phyloP scores from a whole-genome alignment of 225 moss, liverwort and hornwort species.

The Anthoceros angustus region DNA sequence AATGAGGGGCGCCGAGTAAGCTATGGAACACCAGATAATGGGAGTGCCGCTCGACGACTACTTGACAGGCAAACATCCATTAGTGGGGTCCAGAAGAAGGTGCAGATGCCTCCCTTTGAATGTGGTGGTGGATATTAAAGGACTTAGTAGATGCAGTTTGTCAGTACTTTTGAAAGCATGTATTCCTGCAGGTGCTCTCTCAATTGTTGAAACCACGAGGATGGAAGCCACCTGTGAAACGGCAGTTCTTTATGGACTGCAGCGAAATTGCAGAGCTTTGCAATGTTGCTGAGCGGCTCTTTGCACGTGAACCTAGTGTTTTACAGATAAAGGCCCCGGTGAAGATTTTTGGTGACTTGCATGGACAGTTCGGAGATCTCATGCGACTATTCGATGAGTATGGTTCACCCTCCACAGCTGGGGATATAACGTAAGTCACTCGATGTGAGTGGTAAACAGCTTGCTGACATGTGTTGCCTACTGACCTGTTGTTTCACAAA shows the following conservation, averaged over 20 bases:
- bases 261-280: slow-evolving; percentile 73
- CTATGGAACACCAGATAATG: slow-evolving; percentile 57
- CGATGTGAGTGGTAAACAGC: not conserved
- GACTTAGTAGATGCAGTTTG: not conserved
- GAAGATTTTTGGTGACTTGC: slow-evolving; percentile 77
- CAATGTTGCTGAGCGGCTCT: slow-evolving; percentile 47
- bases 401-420: slow-evolving; percentile 80
- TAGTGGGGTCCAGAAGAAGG: slow-evolving; percentile 75
- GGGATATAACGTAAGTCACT: slow-evolving; percentile 57
- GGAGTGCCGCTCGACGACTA: slow-evolving; percentile 42
- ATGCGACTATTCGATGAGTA: slow-evolving; percentile 82
- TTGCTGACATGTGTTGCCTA: not conserved
- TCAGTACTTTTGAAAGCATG: slow-evolving; percentile 4
- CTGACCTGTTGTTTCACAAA: too few relatives aligned
- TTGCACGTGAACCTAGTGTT: slow-evolving; percentile 67
- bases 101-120: not conserved
- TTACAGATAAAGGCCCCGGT: slow-evolving; percentile 72
- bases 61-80: slow-evolving; percentile 70
- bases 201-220: slow-evolving; percentile 61
- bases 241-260: slow-evolving; percentile 77
- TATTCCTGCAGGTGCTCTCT: slow-evolving; percentile 37
- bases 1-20: slow-evolving; percentile 78
- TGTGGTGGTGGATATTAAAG: slow-evolving; percentile 1
- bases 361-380: slow-evolving; percentile 73
- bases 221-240: slow-evolving; percentile 74